A percentile compares a stretch with the other conserved stretches of the same genome.
Conservation (phyloP, 495 filamentous ascomycete genomes). For the Tuber borchii region DNA sequence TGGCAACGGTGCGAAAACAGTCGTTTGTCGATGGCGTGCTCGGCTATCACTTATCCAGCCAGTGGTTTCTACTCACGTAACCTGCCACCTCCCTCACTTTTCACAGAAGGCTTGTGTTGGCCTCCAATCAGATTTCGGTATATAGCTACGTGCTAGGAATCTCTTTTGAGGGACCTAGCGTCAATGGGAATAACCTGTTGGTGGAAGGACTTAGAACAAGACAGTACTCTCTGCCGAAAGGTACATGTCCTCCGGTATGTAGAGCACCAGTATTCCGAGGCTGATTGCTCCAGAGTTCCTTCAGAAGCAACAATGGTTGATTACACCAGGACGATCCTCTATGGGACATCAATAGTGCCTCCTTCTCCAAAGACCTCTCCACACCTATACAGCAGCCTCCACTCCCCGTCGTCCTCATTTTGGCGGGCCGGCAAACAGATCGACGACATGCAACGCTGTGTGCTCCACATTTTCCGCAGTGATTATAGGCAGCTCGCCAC, state of each 20-base stretch:
- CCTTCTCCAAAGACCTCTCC: conserved; percentile 67
- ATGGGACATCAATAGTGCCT: conserved; percentile 70
- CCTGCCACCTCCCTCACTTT: too few species aligned
- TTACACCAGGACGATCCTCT: conserved; percentile 81
- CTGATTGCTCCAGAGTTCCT: conserved; percentile 17
- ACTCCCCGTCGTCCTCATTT: conserved; percentile 76
- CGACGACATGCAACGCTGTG: conserved; percentile 41
- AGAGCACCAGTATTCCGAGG: background rate
- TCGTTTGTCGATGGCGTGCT: too few species aligned
- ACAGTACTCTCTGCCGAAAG: conserved; percentile 81
- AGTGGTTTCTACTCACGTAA: too few species aligned
- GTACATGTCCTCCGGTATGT: conserved; percentile 46
- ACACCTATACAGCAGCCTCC: conserved; percentile 83
- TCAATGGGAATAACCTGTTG: too few species aligned
- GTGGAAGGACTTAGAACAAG: too few species aligned
- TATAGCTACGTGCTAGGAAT: background rate
- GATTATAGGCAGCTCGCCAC: conserved; percentile 77
- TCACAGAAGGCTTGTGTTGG: too few species aligned
- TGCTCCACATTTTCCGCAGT: conserved; percentile 75
- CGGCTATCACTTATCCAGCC: too few species aligned
- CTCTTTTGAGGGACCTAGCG: conserved; percentile 4
- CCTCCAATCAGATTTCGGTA: too few species aligned
- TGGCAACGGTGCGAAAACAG: too few species aligned
- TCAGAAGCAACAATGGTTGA: conserved; percentile 74
- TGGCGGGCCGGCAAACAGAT: conserved; percentile 54